phyloP scores from a whole-genome alignment of 2,329 filamentous ascomycete genomes.

The Claviceps sp. region DNA sequence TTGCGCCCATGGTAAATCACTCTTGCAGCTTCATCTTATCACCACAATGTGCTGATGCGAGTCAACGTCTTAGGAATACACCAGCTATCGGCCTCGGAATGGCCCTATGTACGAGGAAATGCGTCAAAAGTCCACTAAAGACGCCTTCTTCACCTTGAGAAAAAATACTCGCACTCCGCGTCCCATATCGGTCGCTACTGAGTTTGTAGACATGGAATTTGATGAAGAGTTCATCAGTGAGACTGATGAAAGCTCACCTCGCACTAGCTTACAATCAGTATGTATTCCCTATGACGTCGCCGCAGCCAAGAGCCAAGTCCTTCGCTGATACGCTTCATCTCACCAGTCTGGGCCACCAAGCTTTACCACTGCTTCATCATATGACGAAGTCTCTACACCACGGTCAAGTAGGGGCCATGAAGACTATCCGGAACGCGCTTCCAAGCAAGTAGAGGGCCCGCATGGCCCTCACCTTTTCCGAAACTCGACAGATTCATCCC shows the following conservation, averaged over 20 bases:
- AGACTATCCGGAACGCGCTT: slow-evolving; percentile 46
- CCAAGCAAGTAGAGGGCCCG: slow-evolving; percentile 63
- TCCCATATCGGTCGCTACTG: slow-evolving; percentile 58
- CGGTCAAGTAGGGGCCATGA: slow-evolving; percentile 48
- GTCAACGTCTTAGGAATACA: slow-evolving; percentile 19
- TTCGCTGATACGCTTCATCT: slow-evolving; percentile 6
- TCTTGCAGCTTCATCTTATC: background rate
- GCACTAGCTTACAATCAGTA: slow-evolving; percentile 60
- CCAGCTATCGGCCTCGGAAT: slow-evolving; percentile 22
- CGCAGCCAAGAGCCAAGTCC: background rate
- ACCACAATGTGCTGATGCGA: background rate
- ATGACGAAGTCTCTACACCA: slow-evolving; percentile 72
- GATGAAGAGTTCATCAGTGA: slow-evolving; percentile 45
- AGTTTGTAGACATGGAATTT: slow-evolving; percentile 66
- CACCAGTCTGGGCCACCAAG: slow-evolving; percentile 56
- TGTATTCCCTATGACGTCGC: slow-evolving; percentile 18
- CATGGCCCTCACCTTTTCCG: slow-evolving; percentile 79
- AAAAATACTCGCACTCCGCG: slow-evolving; percentile 34
- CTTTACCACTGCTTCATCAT: slow-evolving; percentile 76
- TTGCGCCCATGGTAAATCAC: slow-evolving; percentile 2
- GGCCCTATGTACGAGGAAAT: slow-evolving; percentile 33
- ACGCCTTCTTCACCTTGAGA: slow-evolving; percentile 49
- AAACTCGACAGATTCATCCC: slow-evolving; percentile 40
- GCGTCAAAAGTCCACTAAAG: slow-evolving; percentile 37
- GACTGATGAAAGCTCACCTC: slow-evolving; percentile 51